Base-by-base conservation (phyloP, 2,329 filamentous ascomycete species). In the Cordyceps farinosa region DNA sequence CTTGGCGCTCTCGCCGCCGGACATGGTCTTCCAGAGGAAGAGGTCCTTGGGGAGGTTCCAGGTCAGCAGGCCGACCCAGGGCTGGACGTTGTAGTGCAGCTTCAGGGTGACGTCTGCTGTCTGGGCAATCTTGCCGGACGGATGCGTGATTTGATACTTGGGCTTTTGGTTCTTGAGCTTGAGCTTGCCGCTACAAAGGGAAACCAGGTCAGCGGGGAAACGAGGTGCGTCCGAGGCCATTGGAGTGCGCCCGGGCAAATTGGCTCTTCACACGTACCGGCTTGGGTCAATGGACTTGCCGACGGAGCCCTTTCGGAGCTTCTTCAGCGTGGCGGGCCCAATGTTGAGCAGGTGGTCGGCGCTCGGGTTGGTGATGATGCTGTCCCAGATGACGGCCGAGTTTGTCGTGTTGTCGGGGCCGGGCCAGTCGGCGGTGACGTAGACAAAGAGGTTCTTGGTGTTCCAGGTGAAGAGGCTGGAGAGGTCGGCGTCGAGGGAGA, bases 381-480 rank as follows among this genome's bases (percentile, higher is more conserved):
- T 84, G 78, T 99, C 94, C 95, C 94, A 98, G 78, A 99, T 94
- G 66, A 97, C 89, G 69, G 91, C 90, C 77, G 92, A 84, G 77
- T 89, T 89, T 66, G 78, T 79, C 63, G 70, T 74, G 68, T 78
- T 78, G 63, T 69, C 71, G 56, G 73, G 64, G 50, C 71, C 70
- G 32, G 82, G 80, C 87, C 87, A 89, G 70, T 87, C 88, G 61
- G 94, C 94, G 62, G 92, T 94, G 64, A 99, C 88, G 80, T 97
- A 99, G 75, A 97, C 88, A 79, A 98, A 99, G 71, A 99, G 80
- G 79, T 98, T 91, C 78, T 99, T 99, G 27, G 96, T 99, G 83
- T 99, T 99, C 95, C 94, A 99, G 73, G 91, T 96, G 84, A 98
- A 98, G 70, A 99, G 90, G 50, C 89, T 89, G 65, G 87, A 90